Evolutionary conservation across 2,329 filamentous ascomycete species (phyloP).

Genomic region (Coniochaeta prunicola): DNA sequence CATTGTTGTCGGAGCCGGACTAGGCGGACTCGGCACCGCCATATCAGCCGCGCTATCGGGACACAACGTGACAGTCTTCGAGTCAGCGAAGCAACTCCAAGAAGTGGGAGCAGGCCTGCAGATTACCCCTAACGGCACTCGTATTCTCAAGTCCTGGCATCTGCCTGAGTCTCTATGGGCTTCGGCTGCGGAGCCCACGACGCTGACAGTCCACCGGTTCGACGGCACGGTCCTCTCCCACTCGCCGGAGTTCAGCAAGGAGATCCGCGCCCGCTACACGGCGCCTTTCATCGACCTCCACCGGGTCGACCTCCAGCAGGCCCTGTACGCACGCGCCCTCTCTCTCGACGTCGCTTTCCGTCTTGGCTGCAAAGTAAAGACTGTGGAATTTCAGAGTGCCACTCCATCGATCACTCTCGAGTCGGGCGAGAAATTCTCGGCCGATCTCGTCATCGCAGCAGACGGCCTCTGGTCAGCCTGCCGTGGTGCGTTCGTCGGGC

Average conservation of each 20-base stretch:
- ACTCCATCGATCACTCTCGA: constrained; percentile 23
- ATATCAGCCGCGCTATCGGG: constrained; percentile 7
- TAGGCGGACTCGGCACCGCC: constrained; percentile 9
- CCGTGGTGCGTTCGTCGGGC: constrained; percentile 33
- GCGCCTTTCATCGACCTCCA: constrained; percentile 40
- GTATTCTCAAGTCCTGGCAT: constrained; percentile 17
- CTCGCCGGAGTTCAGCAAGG: constrained; percentile 16
- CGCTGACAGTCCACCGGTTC: constrained; percentile 20
- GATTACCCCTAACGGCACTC: constrained; percentile 21
- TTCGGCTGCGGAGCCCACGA: constrained; percentile 14
- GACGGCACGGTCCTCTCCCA: constrained; percentile 20
- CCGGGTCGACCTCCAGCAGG: constrained; percentile 38
- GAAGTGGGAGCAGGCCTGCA: constrained; percentile 18
- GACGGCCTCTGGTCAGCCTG: constrained; percentile 38
- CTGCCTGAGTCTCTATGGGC: constrained; percentile 12
- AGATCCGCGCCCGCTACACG: constrained; percentile 17
- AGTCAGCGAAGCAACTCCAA: constrained; percentile 10
- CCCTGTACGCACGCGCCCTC: constrained; percentile 29
- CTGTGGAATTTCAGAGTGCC: constrained; percentile 10
- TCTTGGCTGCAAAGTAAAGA: constrained; percentile 7
- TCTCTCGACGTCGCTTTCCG: constrained; percentile 26
- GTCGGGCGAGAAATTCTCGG: constrained; percentile 23
- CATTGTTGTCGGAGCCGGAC: constrained; percentile 14
- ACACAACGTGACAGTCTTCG: constrained; percentile 9
- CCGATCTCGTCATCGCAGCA: constrained; percentile 38